Percentiles rank a stretch among this genome's conserved stretches.
Evolutionary conservation across 2,329 filamentous ascomycete species (phyloP).

Genomic region (Mariannaea elegans): DNA sequence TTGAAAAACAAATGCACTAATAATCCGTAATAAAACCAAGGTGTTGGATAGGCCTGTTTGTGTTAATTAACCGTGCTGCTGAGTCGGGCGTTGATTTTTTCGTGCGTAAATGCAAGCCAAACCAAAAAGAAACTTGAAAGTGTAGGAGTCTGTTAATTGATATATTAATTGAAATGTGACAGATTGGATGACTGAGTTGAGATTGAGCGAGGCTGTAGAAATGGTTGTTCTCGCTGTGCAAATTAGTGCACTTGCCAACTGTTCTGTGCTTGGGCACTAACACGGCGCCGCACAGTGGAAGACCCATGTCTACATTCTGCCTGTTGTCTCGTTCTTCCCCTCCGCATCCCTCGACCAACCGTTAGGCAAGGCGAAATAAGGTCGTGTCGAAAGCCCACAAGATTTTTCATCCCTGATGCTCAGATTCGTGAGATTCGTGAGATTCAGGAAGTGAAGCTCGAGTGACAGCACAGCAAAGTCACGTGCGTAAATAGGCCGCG

Average conservation of each 20-base stretch:
- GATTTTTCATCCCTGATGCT: no score
- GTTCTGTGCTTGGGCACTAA: no score
- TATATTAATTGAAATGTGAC: not conserved
- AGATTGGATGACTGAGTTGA: not conserved
- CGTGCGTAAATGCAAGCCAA: not conserved
- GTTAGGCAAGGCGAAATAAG: not conserved
- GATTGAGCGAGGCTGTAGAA: constrained; percentile 6
- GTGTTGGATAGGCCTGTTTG: not conserved
- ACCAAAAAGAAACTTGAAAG: not conserved
- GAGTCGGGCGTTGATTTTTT: constrained; percentile 14
- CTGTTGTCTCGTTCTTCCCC: no score
- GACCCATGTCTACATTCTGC: no score
- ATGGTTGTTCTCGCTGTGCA: no score
- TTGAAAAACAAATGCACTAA: no score
- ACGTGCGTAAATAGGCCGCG: not conserved
- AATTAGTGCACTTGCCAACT: no score
- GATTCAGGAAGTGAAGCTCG: no score
- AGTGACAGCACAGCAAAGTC: no score
- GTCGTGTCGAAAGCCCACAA: not conserved
- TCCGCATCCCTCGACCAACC: not conserved
- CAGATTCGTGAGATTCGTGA: no score
- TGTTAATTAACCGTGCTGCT: not conserved
- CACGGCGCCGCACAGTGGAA: no score
- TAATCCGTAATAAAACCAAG: not conserved
- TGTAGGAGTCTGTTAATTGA: not conserved